phyloP scores from a whole-genome alignment of 768 basidiomycete species.

The Mycena floridula region DNA sequence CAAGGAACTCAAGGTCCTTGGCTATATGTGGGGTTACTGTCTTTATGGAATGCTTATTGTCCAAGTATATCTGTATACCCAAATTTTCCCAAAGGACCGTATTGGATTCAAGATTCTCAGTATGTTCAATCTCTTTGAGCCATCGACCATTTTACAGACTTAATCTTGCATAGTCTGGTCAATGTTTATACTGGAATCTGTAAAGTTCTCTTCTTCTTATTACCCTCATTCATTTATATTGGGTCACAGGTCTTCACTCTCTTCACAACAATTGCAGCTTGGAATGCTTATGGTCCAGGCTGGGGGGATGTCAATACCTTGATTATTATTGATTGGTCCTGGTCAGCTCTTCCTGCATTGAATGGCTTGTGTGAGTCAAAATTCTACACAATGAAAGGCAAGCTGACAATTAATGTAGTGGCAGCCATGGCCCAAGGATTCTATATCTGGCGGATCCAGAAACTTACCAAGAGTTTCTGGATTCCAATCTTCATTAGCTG shows the following conservation, averaged over 20 bases:
- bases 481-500: slow-evolving; percentile 7
- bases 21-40: slow-evolving; percentile 13
- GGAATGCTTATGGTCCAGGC: slow-evolving; percentile 9
- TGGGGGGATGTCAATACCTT: slow-evolving; percentile 14
- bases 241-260: slow-evolving; percentile 12
- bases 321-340: slow-evolving; percentile 11
- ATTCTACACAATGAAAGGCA: neutral
- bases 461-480: slow-evolving; percentile 6
- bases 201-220: too few relatives aligned
- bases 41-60: slow-evolving; percentile 15
- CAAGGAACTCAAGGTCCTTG: slow-evolving; percentile 7
- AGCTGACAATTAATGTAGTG: slow-evolving; percentile 3
- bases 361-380: slow-evolving; percentile 3
- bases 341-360: slow-evolving; percentile 6
- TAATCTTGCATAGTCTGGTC: slow-evolving; percentile 10
- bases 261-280: slow-evolving; percentile 12
- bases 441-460: slow-evolving; percentile 12
- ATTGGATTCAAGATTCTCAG: slow-evolving; percentile 9
- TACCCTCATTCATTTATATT: too few relatives aligned
- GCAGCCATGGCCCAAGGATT: slow-evolving; percentile 12
- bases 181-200: slow-evolving; percentile 11
- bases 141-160: neutral
- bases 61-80: slow-evolving; percentile 11
- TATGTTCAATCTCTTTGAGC: neutral
- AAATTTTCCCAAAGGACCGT: slow-evolving; percentile 10